These are phyloP conservation scores for Aspergillus pseudoglaucus DNA, from an alignment of 2,329 filamentous ascomycete genomes.

Conservation along the genomic window DNA sequence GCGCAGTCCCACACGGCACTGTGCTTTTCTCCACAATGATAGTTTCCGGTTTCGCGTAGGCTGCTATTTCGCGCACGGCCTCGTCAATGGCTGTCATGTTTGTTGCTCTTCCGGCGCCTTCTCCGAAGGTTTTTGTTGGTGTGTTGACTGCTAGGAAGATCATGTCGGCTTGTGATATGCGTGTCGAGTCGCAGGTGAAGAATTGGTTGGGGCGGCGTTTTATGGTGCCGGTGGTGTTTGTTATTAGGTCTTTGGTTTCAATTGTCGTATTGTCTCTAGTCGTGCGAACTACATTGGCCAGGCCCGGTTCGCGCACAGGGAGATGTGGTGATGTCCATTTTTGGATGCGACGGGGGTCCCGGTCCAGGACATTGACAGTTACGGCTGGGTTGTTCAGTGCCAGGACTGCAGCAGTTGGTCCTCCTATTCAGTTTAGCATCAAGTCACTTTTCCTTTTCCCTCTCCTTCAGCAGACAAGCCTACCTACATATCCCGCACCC, in stretches of 20 bases:
- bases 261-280: conserved; percentile 30
- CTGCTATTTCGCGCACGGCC: conserved; percentile 61
- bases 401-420: conserved; percentile 68
- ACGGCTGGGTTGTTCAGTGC: conserved; percentile 67
- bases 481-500: conserved; percentile 70
- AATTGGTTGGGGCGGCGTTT: conserved; percentile 59
- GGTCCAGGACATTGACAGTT: conserved; percentile 68
- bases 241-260: not conserved
- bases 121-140: conserved; percentile 65
- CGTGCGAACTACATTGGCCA: conserved; percentile 59
- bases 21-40: conserved; percentile 80
- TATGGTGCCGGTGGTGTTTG: conserved; percentile 24
- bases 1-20: conserved; percentile 67
- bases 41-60: conserved; percentile 58
- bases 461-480: conserved; percentile 23
- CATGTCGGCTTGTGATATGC: conserved; percentile 62
- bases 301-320: conserved; percentile 69
- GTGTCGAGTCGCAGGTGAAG: conserved; percentile 63
- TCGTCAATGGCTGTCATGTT: conserved; percentile 68
- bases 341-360: conserved; percentile 58
- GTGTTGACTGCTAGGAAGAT: conserved; percentile 74
- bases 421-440: conserved; percentile 44
- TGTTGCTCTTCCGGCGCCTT: conserved; percentile 64
- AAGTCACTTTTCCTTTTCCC: not conserved
- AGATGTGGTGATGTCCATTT: conserved; percentile 68